Conservation (phyloP, 2,329 filamentous ascomycete species). For the Sordariomycetes sp. region DNA sequence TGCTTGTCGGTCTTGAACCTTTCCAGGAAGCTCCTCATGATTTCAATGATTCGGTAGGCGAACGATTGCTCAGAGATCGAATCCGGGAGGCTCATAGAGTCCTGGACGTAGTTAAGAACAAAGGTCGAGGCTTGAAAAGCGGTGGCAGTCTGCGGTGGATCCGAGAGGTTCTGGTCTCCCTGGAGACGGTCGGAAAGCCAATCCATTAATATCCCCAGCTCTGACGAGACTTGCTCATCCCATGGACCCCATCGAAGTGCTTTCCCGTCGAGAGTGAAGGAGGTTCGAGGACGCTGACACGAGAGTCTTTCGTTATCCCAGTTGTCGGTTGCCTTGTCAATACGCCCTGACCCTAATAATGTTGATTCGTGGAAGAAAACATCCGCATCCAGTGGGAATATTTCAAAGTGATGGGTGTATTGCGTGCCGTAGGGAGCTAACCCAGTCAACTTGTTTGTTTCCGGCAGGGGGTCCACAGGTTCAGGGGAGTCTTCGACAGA, state of each 20-base stretch:
- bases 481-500: not conserved
- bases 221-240: constrained; percentile 48
- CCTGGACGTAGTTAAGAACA: constrained; percentile 34
- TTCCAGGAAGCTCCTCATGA: constrained; percentile 24
- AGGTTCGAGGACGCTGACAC: constrained; percentile 19
- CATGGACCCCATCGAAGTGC: constrained; percentile 43
- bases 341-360: constrained; percentile 41
- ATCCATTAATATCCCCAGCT: constrained; percentile 51
- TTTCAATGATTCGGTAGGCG: constrained; percentile 28
- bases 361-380: constrained; percentile 52
- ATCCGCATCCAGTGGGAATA: constrained; percentile 44
- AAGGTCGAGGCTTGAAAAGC: constrained; percentile 28
- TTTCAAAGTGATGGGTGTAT: constrained; percentile 52
- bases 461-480: not conserved
- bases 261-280: constrained; percentile 36
- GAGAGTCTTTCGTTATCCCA: constrained; percentile 17
- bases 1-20: constrained; percentile 16
- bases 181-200: constrained; percentile 39
- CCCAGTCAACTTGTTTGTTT: constrained; percentile 28
- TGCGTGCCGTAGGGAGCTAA: constrained; percentile 49
- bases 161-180: constrained; percentile 1
- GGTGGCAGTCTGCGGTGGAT: constrained; percentile 10
- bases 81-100: constrained; percentile 27
- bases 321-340: constrained; percentile 26
- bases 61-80: constrained; percentile 27